Percentiles rank a stretch among this genome's conserved stretches.
Evolutionary conservation across 139 green algal genomes (phyloP).

Genomic region (Tetradesmus lagerheimii): DNA sequence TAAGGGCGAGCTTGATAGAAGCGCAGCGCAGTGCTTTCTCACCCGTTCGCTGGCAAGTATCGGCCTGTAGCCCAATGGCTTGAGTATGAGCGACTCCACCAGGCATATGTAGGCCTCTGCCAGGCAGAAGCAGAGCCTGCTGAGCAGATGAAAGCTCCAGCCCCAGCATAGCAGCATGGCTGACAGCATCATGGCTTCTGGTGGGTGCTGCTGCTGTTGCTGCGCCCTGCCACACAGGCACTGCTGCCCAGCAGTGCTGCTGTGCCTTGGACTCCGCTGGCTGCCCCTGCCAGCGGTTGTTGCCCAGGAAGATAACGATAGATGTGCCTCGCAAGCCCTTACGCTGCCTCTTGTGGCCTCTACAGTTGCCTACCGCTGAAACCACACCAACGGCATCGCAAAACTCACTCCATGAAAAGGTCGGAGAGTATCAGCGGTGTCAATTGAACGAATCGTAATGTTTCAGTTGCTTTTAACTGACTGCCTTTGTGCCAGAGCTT

Average conservation of each 20-base stretch:
- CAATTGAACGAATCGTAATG: too few species aligned
- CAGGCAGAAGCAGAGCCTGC: constrained; percentile 13
- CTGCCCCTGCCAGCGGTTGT: not conserved
- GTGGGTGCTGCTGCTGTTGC: not conserved
- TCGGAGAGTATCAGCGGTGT: too few species aligned
- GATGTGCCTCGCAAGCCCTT: not conserved
- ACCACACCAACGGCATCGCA: not conserved
- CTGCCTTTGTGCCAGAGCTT: too few species aligned
- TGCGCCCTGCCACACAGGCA: not conserved
- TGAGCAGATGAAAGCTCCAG: constrained; percentile 25
- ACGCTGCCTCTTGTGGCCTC: not conserved
- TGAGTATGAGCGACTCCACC: not conserved
- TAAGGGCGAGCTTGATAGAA: too few species aligned
- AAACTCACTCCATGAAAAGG: not conserved
- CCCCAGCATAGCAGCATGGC: constrained; percentile 7
- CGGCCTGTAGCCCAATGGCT: not conserved
- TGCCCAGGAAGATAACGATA: not conserved
- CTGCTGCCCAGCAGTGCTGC: not conserved
- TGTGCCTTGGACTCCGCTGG: not conserved
- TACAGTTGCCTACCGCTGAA: not conserved
- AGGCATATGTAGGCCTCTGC: not conserved
- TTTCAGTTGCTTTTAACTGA: too few species aligned
- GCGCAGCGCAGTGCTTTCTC: not conserved
- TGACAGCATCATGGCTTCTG: not conserved
- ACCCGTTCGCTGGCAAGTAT: not conserved